Base-by-base conservation (phyloP, 108 stramenopile species). In the Aurantiochytrium sp. region DNA sequence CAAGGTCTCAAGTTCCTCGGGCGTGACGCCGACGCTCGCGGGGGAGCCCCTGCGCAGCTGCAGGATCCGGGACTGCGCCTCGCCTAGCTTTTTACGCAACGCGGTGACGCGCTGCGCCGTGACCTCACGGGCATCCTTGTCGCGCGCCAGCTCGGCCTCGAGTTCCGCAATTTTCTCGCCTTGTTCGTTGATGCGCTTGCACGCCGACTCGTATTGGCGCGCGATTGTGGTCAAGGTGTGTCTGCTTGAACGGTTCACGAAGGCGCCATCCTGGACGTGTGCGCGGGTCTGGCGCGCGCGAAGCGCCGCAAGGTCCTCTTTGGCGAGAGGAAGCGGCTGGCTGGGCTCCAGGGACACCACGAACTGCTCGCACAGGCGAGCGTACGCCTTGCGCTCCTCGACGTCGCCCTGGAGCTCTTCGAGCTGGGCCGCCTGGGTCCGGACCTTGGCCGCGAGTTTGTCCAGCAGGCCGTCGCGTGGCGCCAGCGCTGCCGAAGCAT, bases 311-410 rank as follows among this genome's bases (percentile, higher is more conserved):
- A 83, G 73, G 16, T 83, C 49, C 51, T 83, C 73, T n/a, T 47
- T 83, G 73, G 49, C 51, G 49, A 83, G 51, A 53, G 73, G 73
- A 10, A 83, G 73, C 5, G 73, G 73, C 73, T 83, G 73, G 21
- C 23, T 25, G 51, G 73, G 73, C 49, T 83, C 73, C 12, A 83
- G 51, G 16, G 73, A 45, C 10, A 83, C 21, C 44, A 83, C 73
- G 73, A 83, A 83, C 73, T 83, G 73, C 51, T 83, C 73, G 51
- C 73, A 83, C 44, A 83, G 73, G n/a, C 44, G 49, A n/a, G 73
- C 73, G 28, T 83, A 83, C 73, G 6, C 10, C 23, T 23, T 47
- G 49, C 73, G 73, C 4, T 83, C 73, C 51, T 83, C 73, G 23
- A 83, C 49, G 73, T 83, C 73, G 51, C 49, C n/a, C 73, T 83